These are phyloP conservation scores for Apiotrichum brassicae DNA, from an alignment of 1,284 basidiomycete species.

Conservation along the genomic window DNA sequence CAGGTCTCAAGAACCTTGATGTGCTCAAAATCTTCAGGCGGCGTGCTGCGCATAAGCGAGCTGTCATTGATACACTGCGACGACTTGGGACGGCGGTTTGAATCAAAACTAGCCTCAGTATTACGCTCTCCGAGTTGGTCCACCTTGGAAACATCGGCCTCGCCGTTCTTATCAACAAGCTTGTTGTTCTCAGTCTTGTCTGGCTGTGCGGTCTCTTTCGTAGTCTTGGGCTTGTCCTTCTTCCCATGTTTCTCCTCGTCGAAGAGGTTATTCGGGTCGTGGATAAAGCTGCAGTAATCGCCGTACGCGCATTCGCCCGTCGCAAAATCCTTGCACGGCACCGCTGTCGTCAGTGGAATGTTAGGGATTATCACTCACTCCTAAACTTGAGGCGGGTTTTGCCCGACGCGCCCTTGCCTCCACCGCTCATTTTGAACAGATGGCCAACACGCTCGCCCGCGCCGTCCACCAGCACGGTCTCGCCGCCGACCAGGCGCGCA, in stretches of 20 bases:
- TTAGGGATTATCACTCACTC: slow-evolving; percentile 30
- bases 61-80: too few relatives aligned
- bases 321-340: slow-evolving; percentile 40
- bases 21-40: too few relatives aligned
- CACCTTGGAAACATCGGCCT: too few relatives aligned
- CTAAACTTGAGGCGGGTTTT: slow-evolving; percentile 41
- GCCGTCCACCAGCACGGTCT: slow-evolving; percentile 25
- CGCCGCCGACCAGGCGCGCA: slow-evolving; percentile 4
- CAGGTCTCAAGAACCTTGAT: too few relatives aligned
- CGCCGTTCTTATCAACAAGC: too few relatives aligned
- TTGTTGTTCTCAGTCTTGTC: too few relatives aligned
- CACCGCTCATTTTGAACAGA: slow-evolving; percentile 45
- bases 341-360: slow-evolving; percentile 23
- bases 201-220: too few relatives aligned
- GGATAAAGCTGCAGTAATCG: slow-evolving; percentile 46
- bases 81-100: too few relatives aligned
- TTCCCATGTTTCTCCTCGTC: slow-evolving; percentile 7
- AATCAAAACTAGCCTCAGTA: too few relatives aligned
- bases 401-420: slow-evolving; percentile 42
- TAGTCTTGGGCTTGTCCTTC: too few relatives aligned
- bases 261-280: slow-evolving; percentile 20
- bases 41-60: too few relatives aligned
- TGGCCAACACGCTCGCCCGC: slow-evolving; percentile 35
- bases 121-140: too few relatives aligned
- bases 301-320: slow-evolving; percentile 42